Conservation (phyloP, 192 early-diverging fungal species). For the Entomortierella parvispora region DNA sequence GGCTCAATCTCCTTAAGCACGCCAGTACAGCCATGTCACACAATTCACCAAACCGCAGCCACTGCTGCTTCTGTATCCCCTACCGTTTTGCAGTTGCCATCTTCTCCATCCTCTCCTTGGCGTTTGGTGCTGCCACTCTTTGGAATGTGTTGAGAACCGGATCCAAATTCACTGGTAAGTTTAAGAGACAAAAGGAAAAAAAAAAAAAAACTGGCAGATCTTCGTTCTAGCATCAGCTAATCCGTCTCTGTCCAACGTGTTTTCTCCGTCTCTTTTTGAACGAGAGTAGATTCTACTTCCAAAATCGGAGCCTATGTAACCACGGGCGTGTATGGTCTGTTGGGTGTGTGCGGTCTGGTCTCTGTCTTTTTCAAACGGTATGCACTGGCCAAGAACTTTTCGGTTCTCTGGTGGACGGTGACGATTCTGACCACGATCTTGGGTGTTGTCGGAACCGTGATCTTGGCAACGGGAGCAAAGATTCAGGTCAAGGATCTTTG, state of each 20-base stretch:
- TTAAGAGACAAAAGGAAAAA: not conserved
- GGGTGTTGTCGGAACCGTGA: conserved; percentile 9
- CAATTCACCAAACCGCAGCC: conserved; percentile 10
- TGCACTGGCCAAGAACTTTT: conserved; percentile 49
- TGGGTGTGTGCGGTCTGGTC: conserved; percentile 32
- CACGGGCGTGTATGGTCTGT: conserved; percentile 23
- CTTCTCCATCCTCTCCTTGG: conserved; percentile 27
- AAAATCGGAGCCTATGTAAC: conserved; percentile 16
- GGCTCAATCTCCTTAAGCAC: too few relatives aligned
- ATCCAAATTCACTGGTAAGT: conserved; percentile 3
- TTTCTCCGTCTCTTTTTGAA: not conserved
- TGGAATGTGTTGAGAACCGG: conserved; percentile 17
- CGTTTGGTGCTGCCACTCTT: conserved; percentile 23
- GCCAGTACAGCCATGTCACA: too few relatives aligned
- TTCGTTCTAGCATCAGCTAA: not conserved
- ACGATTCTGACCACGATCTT: conserved; percentile 28
- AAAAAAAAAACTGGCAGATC: not conserved
- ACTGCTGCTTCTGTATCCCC: conserved; percentile 50
- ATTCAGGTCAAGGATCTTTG: conserved; percentile 18
- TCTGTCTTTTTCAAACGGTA: conserved; percentile 42
- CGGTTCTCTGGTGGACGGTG: conserved; percentile 50
- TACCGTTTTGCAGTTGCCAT: conserved; percentile 34
- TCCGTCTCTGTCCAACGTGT: not conserved
- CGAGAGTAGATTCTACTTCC: conserved; percentile 9
- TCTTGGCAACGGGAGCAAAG: conserved; percentile 28